Conservation (phyloP, 2,329 filamentous ascomycete species). For the Metarhizium sp. region DNA sequence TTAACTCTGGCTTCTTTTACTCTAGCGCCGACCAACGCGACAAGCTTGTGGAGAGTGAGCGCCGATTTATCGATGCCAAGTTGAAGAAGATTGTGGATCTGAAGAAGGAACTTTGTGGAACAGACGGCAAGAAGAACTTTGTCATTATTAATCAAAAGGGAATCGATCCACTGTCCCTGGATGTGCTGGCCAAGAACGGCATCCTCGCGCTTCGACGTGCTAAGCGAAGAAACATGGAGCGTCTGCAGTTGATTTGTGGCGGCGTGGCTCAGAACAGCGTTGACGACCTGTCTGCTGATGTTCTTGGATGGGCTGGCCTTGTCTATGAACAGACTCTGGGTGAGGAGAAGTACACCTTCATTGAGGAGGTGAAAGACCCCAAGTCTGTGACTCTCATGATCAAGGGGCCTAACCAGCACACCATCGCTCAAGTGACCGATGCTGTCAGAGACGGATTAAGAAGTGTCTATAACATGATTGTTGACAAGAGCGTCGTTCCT, state of each 20-base stretch:
- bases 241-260: conserved; percentile 88
- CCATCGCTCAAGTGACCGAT: conserved; percentile 93
- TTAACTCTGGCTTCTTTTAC: conserved; percentile 99
- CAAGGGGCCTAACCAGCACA: conserved; percentile 95
- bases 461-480: conserved; percentile 98
- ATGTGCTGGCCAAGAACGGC: conserved; percentile 95
- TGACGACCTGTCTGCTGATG: conserved; percentile 78
- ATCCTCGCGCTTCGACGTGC: conserved; percentile 90
- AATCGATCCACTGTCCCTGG: conserved; percentile 90
- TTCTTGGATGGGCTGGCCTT: conserved; percentile 89
- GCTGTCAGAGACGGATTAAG: conserved; percentile 90
- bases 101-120: conserved; percentile 95
- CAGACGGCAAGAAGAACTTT: conserved; percentile 88
- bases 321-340: conserved; percentile 97
- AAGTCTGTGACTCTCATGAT: conserved; percentile 97
- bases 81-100: conserved; percentile 94
- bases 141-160: conserved; percentile 99
- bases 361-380: conserved; percentile 97
- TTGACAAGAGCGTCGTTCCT: conserved; percentile 92
- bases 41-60: conserved; percentile 95
- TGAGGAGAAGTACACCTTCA: conserved; percentile 98
- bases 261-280: conserved; percentile 92
- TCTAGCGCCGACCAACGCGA: conserved; percentile 93
- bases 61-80: conserved; percentile 92
- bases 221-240: conserved; percentile 98